A percentile compares a stretch with the other conserved stretches of the same genome.
Evolutionary conservation across 177 flowering plant species (phyloP).

Genomic region (Tripterygium wilfordii): DNA sequence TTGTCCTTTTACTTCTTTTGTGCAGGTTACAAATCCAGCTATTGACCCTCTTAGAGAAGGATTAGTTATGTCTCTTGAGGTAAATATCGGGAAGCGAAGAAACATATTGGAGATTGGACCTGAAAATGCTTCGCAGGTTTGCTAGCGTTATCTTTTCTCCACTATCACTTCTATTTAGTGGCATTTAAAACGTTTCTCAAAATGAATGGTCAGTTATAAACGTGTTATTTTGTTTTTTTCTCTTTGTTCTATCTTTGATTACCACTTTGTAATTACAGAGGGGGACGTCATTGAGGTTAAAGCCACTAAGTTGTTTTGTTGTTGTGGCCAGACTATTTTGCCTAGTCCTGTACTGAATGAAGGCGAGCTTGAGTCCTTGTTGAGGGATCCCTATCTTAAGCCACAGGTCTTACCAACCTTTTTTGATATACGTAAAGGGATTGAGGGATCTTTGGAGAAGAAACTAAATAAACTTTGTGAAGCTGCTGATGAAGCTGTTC

Average conservation of each 20-base stretch:
- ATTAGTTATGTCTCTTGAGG: conserved; percentile 98
- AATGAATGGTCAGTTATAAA: too few species aligned
- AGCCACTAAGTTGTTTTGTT: too few species aligned
- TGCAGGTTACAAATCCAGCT: conserved; percentile 98
- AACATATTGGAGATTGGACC: conserved; percentile 96
- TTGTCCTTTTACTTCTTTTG: too few species aligned
- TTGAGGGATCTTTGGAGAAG: conserved; percentile 85
- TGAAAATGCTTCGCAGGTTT: conserved; percentile 96
- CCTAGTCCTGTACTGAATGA: conserved; percentile 94
- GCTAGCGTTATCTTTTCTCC: conserved; percentile 4
- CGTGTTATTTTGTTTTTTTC: too few species aligned
- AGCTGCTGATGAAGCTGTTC: conserved; percentile 97
- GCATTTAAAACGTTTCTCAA: too few species aligned
- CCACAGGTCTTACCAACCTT: conserved; percentile 71
- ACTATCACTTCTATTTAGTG: too few species aligned
- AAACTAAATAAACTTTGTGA: conserved; percentile 71
- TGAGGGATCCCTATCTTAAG: conserved; percentile 69
- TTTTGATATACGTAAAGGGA: conserved; percentile 89
- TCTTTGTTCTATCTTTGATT: too few species aligned
- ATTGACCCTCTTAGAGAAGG: conserved; percentile 99
- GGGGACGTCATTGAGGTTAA: too few species aligned
- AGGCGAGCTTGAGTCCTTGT: conserved; percentile 79
- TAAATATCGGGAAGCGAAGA: conserved; percentile 88
- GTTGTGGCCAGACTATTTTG: conserved; percentile 53
- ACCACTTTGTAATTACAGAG: too few species aligned